Evolutionary conservation across 2,329 filamentous ascomycete genomes (phyloP), one percentile per base, ranked within the genome.

Genomic region (Iodosphaeria phyllophila): DNA sequence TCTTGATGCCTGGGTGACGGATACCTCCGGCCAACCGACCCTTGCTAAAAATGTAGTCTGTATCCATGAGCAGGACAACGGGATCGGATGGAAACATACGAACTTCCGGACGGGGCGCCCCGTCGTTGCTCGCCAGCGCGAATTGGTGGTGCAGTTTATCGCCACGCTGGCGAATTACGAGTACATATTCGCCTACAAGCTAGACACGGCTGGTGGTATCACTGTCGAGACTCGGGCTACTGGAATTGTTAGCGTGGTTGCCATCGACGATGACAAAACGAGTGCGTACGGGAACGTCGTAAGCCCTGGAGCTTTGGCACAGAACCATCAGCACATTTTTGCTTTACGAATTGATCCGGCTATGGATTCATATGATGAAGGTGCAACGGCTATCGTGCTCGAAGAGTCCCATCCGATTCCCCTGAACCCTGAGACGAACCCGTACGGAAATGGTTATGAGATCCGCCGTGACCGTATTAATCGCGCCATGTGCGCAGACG

Each of bases 111-210:
- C 68, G 0, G 54, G 57, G 15, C 57, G 65, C 2, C 67, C 68
- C 1, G 65, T 70, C 2, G 65, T 75, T 1, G 64, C 64, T 0
- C 55, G 73, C 6, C 54, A 59, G 29, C 59, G 72, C 1, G 63
- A 74, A 34, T 54, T 77, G 3, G 68, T 77, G 1, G 44, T 77
- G 3, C 72, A 77, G 35, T 71, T 64, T 39, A 70, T 76, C 43
- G 65, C 72, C 33, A 77, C 72, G 0, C 57, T 76, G 2, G 65
- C 65, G 12, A 77, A 78, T 47, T 77, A 78, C 49, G 72, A 77
- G 38, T 77, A 77, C 39, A 59, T 75, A 20, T 64, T 76, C 29
- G 59, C 62, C 2, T 75, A 60, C 44, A 62, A 67, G 32, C 66
- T 78, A 30, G 64, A 74, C 38, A 69, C 69, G 22, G 57, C 64